A percentile compares a stretch with the other conserved stretches of the same genome.
phyloP scores from a whole-genome alignment of 768 basidiomycete species.

The Leccinum incarnatum region DNA sequence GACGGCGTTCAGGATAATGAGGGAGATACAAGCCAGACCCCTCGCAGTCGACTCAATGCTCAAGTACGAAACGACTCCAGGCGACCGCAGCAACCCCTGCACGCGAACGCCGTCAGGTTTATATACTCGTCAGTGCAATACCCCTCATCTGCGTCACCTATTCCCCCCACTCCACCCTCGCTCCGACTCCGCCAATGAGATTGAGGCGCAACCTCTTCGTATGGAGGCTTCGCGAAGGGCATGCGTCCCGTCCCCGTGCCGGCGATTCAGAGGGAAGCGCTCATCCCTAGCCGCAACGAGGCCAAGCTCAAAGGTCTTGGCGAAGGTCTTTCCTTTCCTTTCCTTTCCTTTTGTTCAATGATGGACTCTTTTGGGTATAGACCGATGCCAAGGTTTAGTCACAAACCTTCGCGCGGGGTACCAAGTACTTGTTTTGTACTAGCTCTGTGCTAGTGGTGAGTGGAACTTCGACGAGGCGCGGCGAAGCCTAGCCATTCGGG shows the following conservation, averaged over 20 bases:
- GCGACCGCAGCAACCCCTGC: conserved; percentile 2
- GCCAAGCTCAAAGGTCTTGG: not conserved
- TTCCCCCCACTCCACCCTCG: conserved; percentile 11
- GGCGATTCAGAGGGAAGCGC: conserved; percentile 13
- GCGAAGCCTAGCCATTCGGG: not conserved
- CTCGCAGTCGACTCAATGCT: not conserved
- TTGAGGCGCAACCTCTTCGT: conserved; percentile 15
- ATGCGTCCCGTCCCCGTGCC: not conserved
- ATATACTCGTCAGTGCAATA: conserved; percentile 16
- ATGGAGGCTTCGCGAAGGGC: conserved; percentile 12
- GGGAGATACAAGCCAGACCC: not conserved
- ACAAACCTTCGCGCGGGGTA: not conserved
- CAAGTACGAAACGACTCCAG: not conserved
- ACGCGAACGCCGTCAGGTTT: conserved; percentile 7
- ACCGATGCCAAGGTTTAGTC: not conserved
- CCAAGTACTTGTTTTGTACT: not conserved
- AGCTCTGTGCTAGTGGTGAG: not conserved
- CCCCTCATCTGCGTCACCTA: not conserved
- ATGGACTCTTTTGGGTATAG: not conserved
- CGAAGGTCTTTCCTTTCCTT: not conserved
- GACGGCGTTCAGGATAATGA: not conserved
- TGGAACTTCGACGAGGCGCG: not conserved
- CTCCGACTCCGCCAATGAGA: conserved; percentile 23
- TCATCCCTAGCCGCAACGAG: conserved; percentile 12
- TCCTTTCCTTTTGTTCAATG: not conserved